These are phyloP conservation scores for Litsea cubeba DNA, from an alignment of 164 flowering plant genomes.

Conservation along the genomic window DNA sequence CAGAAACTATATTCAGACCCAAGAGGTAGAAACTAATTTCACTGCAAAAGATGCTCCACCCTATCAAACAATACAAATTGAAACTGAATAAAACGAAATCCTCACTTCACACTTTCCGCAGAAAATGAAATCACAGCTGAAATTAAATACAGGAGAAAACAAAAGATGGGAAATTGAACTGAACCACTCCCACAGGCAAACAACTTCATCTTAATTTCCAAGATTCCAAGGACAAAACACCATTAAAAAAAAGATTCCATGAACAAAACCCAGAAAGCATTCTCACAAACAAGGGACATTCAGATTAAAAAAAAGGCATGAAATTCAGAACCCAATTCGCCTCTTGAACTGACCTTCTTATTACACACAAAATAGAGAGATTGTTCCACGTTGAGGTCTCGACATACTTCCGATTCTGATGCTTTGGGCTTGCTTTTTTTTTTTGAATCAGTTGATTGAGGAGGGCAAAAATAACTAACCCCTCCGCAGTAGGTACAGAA, in stretches of 20 bases:
- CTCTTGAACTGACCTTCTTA: conserved; percentile 8
- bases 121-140: no score
- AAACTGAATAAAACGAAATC: no score
- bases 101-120: no score
- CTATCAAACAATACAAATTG: neutral
- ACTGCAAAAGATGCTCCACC: neutral
- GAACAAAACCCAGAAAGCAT: neutral
- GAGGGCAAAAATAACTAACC: neutral
- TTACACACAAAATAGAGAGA: conserved; percentile 5
- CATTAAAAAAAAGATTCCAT: neutral
- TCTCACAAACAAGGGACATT: no score
- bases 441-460: conserved; percentile 6
- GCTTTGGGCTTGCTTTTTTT: neutral
- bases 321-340: neutral
- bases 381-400: conserved; percentile 6
- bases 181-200: neutral
- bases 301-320: neutral
- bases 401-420: neutral
- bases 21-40: no score
- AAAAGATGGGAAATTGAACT: neutral
- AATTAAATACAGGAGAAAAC: neutral
- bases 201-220: neutral
- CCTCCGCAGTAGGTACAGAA: no score
- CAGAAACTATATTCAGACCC: no score
- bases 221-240: neutral